Percentiles rank a stretch among this genome's conserved stretches.
These are phyloP conservation scores for Aspergillus flavus DNA, from an alignment of 2,329 filamentous ascomycete genomes.

Conservation along the genomic window DNA sequence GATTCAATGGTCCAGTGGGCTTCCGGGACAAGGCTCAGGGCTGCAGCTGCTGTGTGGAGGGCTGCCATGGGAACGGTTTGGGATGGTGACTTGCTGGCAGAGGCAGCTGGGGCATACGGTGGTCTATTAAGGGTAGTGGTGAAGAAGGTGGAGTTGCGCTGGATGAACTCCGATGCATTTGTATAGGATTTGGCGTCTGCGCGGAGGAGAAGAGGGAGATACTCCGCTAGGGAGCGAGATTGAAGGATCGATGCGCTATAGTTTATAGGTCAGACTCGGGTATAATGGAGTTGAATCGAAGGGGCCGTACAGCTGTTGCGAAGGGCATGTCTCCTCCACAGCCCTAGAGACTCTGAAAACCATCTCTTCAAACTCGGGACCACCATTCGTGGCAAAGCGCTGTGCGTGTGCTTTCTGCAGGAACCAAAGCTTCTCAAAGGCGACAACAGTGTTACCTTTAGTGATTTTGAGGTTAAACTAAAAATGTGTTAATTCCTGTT, in stretches of 20 bases:
- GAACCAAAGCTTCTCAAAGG: conserved; percentile 76
- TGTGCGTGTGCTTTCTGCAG: conserved; percentile 73
- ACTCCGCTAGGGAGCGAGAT: conserved; percentile 45
- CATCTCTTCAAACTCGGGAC: conserved; percentile 45
- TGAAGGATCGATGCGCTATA: conserved; percentile 32
- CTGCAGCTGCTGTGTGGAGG: conserved; percentile 48
- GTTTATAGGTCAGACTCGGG: conserved; percentile 11
- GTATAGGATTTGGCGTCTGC: conserved; percentile 62
- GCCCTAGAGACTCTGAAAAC: conserved; percentile 36
- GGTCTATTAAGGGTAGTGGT: conserved; percentile 33
- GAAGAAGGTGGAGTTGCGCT: conserved; percentile 63
- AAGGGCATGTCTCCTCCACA: conserved; percentile 27
- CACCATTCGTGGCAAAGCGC: conserved; percentile 49
- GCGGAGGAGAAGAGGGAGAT: conserved; percentile 55
- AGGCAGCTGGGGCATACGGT: conserved; percentile 25
- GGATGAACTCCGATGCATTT: conserved; percentile 57
- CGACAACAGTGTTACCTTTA: conserved; percentile 83
- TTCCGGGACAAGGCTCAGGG: conserved; percentile 45
- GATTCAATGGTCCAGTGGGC: conserved; percentile 44
- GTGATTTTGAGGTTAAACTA: conserved; percentile 87
- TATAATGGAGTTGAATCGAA: neutral
- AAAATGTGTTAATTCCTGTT: neutral
- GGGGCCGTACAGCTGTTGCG: conserved; percentile 33
- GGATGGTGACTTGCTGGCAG: conserved; percentile 15
- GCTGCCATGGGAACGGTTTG: conserved; percentile 35